phyloP scores from a whole-genome alignment of 345 rosid species.

The Nephelium lappaceum region DNA sequence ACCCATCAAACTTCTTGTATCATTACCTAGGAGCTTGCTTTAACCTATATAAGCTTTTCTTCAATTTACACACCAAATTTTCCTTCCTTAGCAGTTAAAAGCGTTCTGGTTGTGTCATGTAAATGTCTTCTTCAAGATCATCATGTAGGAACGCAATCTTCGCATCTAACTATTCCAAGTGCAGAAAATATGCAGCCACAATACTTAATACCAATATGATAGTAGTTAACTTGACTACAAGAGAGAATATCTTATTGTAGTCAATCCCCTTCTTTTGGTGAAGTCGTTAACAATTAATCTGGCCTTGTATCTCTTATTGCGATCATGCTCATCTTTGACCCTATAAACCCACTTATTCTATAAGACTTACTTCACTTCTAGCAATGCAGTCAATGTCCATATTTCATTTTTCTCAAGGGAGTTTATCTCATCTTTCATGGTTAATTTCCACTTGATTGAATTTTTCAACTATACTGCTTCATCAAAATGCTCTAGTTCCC shows the following conservation, averaged over 20 bases:
- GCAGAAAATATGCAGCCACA: too few species aligned
- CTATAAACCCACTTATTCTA: neutral
- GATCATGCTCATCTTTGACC: neutral
- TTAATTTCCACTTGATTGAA: too few species aligned
- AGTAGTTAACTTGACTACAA: neutral
- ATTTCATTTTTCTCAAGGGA: too few species aligned
- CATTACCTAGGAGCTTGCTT: neutral
- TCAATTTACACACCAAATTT: neutral
- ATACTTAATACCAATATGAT: neutral
- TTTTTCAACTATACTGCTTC: too few species aligned
- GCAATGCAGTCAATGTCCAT: neutral
- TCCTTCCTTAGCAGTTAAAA: neutral
- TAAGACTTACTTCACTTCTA: neutral
- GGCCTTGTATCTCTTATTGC: neutral
- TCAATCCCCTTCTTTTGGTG: neutral
- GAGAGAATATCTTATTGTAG: neutral
- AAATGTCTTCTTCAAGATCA: too few species aligned
- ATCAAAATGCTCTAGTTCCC: too few species aligned
- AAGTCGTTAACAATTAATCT: neutral
- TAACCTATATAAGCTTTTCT: neutral
- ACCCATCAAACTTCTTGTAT: neutral
- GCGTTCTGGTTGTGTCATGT: neutral
- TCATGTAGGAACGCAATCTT: too few species aligned
- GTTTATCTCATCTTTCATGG: too few species aligned
- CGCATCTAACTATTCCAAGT: too few species aligned